Conservation (phyloP, 2,329 filamentous ascomycete species). For the Clonostachys chloroleuca region DNA sequence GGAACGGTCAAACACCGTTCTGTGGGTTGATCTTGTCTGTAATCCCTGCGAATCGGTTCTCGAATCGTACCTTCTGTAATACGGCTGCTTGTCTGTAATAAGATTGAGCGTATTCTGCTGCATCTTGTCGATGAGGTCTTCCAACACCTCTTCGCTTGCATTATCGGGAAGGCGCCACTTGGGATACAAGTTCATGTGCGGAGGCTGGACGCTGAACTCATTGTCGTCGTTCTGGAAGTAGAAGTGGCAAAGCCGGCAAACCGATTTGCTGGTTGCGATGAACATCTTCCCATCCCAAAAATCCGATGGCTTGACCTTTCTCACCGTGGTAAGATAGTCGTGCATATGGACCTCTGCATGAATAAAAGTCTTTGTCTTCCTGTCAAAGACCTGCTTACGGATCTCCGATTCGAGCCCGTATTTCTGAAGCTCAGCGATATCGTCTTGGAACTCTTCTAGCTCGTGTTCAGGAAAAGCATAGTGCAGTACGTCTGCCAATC, state of each 20-base stretch:
- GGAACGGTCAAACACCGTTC: too few species aligned
- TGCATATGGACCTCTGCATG: slow-evolving; percentile 22
- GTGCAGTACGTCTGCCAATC: slow-evolving; percentile 1
- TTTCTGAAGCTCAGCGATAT: slow-evolving; percentile 7
- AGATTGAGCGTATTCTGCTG: slow-evolving; percentile 20
- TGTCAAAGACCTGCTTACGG: slow-evolving; percentile 3
- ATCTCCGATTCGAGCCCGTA: slow-evolving; percentile 9
- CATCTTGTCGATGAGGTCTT: slow-evolving; percentile 31
- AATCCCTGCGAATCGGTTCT: slow-evolving; percentile 2
- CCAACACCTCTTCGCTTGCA: slow-evolving; percentile 3
- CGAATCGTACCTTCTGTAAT: slow-evolving; percentile 3
- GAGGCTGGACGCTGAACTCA: slow-evolving; percentile 8
- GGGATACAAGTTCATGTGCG: slow-evolving; percentile 24
- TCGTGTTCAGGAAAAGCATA: slow-evolving; percentile 1
- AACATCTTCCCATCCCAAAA: slow-evolving; percentile 21
- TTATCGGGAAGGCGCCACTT: slow-evolving; percentile 23
- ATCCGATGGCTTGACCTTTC: not conserved
- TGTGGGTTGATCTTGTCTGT: too few species aligned
- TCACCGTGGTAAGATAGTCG: slow-evolving; percentile 7
- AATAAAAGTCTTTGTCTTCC: slow-evolving; percentile 13
- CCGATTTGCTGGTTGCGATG: slow-evolving; percentile 27
- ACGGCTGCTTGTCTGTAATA: slow-evolving; percentile 10
- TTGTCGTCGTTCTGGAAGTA: slow-evolving; percentile 16
- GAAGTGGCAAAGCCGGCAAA: slow-evolving; percentile 22
- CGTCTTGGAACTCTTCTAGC: not conserved